A percentile compares a stretch with the other conserved stretches of the same genome.
These are phyloP conservation scores for Arthromyces matolae DNA, from an alignment of 768 basidiomycete species.

Conservation along the genomic window DNA sequence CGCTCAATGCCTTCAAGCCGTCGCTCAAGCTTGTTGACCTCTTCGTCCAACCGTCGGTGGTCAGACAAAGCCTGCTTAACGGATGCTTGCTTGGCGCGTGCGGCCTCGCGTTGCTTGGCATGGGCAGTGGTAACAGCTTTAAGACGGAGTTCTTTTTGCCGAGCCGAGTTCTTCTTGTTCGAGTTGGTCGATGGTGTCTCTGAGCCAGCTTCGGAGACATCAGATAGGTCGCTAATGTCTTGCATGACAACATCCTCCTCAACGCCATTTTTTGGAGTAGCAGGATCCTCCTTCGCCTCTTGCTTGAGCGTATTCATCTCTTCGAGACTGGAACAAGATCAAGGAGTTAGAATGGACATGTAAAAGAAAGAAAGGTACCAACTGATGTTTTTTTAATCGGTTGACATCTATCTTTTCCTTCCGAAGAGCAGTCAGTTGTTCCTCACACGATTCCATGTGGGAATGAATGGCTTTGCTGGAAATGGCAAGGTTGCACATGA, in stretches of 20 bases:
- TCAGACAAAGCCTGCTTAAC: constrained; percentile 81
- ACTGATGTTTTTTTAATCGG: constrained; percentile 85
- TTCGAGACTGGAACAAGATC: constrained; percentile 50
- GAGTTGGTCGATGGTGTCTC: constrained; percentile 50
- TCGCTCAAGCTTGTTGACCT: constrained; percentile 77
- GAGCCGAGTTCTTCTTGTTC: constrained; percentile 41
- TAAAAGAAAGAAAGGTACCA: constrained; percentile 31
- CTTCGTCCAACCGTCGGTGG: constrained; percentile 81
- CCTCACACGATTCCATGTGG: constrained; percentile 89
- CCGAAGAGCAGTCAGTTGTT: constrained; percentile 83
- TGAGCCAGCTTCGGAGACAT: constrained; percentile 62
- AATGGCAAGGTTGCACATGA: constrained; percentile 86
- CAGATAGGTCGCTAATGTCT: constrained; percentile 72
- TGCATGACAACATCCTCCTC: constrained; percentile 60
- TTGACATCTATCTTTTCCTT: constrained; percentile 97
- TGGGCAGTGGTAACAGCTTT: constrained; percentile 56
- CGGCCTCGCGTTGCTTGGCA: constrained; percentile 79
- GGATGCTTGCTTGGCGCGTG: constrained; percentile 72
- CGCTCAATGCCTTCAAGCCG: constrained; percentile 85
- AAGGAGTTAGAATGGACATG: constrained; percentile 9
- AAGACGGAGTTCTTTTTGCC: constrained; percentile 50
- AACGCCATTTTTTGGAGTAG: constrained; percentile 40
- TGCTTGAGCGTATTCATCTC: constrained; percentile 66
- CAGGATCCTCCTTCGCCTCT: constrained; percentile 49
- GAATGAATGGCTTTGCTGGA: constrained; percentile 86